Evolutionary conservation across 1,284 basidiomycete genomes (phyloP).

Genomic region (Pseudozyma sp.): DNA sequence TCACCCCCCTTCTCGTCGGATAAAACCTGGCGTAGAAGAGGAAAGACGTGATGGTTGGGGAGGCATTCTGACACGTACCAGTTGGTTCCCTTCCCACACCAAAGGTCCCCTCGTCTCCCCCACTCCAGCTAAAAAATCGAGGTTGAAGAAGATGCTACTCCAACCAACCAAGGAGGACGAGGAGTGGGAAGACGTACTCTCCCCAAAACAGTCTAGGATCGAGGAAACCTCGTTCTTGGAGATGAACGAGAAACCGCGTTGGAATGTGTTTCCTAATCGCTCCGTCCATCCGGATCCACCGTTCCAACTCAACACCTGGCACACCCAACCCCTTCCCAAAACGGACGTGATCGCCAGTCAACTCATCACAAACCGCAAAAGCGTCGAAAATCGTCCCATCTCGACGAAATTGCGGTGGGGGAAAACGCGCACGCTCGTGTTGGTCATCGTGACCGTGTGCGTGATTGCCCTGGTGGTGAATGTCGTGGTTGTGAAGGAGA

Average conservation of each 20-base stretch:
- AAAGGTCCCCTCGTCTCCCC: constrained; percentile 37
- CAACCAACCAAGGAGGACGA: constrained; percentile 15
- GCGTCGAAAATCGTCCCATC: constrained; percentile 30
- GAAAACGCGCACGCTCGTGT: neutral
- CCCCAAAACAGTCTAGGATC: neutral
- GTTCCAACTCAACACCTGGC: constrained; percentile 9
- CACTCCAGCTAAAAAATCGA: neutral
- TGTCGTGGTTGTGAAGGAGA: neutral
- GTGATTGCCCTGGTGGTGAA: constrained; percentile 1
- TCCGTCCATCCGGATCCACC: neutral
- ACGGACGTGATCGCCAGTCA: constrained; percentile 7
- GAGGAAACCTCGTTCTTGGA: constrained; percentile 25
- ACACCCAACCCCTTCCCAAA: neutral
- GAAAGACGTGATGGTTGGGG: constrained; percentile 45
- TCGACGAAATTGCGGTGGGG: neutral
- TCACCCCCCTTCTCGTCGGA: constrained; percentile 18
- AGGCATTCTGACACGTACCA: constrained; percentile 24
- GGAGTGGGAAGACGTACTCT: constrained; percentile 40
- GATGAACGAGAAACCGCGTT: constrained; percentile 18
- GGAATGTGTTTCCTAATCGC: neutral
- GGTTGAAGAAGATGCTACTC: constrained; percentile 18
- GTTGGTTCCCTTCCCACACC: constrained; percentile 29
- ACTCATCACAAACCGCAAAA: constrained; percentile 10
- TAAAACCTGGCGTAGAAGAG: constrained; percentile 10
- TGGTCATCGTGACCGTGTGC: neutral